phyloP scores from a whole-genome alignment of 2,329 filamentous ascomycete species.

The Ceratocystis harringtonii region DNA sequence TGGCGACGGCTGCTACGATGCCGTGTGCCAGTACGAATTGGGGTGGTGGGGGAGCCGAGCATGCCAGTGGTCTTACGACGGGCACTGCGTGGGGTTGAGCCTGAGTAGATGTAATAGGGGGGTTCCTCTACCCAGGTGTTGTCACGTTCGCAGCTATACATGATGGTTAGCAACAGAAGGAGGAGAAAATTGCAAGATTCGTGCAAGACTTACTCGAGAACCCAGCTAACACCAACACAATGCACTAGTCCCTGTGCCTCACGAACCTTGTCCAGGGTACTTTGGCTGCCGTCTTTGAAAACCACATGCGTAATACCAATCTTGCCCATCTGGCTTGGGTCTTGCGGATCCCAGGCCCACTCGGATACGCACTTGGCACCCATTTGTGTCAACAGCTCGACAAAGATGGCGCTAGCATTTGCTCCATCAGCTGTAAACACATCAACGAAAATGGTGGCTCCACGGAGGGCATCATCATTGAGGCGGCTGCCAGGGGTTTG shows the following conservation, averaged over 20 bases:
- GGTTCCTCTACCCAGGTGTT: constrained; percentile 63
- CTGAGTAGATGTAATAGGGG: constrained; percentile 53
- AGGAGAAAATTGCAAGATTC: not conserved
- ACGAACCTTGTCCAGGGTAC: constrained; percentile 67
- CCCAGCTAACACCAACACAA: constrained; percentile 79
- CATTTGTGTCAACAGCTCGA: constrained; percentile 65
- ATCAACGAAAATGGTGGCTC: constrained; percentile 68
- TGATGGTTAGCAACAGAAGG: constrained; percentile 18
- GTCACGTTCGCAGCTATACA: constrained; percentile 53
- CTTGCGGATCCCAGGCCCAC: constrained; percentile 46
- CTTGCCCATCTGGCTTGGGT: constrained; percentile 30
- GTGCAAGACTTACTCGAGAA: constrained; percentile 55
- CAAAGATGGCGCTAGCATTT: constrained; percentile 67
- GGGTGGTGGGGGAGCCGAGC: constrained; percentile 29
- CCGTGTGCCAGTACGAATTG: constrained; percentile 34
- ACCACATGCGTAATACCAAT: constrained; percentile 77
- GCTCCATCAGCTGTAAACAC: constrained; percentile 69
- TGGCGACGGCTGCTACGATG: constrained; percentile 35
- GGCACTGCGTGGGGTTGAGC: constrained; percentile 52
- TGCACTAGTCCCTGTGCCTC: constrained; percentile 59
- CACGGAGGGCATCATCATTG: constrained; percentile 38
- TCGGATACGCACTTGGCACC: constrained; percentile 63
- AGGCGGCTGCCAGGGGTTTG: constrained; percentile 31
- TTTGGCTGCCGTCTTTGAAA: constrained; percentile 71
- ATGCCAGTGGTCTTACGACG: constrained; percentile 67